Evolutionary conservation across 768 basidiomycete genomes (phyloP).

Genomic region (Hericium alpestre): DNA sequence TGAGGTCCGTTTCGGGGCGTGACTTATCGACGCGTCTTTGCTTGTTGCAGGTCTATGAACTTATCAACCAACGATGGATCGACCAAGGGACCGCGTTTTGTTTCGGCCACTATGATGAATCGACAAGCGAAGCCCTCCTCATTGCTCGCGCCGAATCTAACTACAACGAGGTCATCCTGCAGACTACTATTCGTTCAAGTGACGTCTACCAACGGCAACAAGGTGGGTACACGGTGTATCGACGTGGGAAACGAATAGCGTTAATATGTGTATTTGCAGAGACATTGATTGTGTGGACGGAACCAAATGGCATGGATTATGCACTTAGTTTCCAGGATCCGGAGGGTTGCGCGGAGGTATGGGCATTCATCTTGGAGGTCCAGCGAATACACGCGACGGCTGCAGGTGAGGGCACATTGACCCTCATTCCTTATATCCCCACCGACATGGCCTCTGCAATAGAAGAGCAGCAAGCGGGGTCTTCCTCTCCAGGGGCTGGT

Average conservation of each 20-base stretch:
- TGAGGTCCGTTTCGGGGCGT: neutral
- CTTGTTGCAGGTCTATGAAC: constrained; percentile 73
- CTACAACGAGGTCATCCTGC: constrained; percentile 61
- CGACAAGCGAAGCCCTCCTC: constrained; percentile 66
- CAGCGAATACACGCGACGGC: constrained; percentile 65
- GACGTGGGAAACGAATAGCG: constrained; percentile 1
- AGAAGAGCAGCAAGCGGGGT: constrained; percentile 36
- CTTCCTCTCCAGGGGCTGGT: constrained; percentile 52
- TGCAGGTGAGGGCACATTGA: constrained; percentile 37
- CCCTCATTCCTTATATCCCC: neutral
- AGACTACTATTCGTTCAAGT: constrained; percentile 69
- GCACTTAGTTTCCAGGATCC: constrained; percentile 95
- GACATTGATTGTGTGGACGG: constrained; percentile 98
- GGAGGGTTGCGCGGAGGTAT: constrained; percentile 91
- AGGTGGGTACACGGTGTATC: constrained; percentile 32
- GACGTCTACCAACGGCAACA: constrained; percentile 85
- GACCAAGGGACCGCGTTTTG: constrained; percentile 97
- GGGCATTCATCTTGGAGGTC: constrained; percentile 92
- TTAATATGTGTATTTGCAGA: constrained; percentile 36
- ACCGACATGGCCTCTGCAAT: constrained; percentile 10
- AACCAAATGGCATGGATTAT: constrained; percentile 88
- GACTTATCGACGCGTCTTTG: neutral
- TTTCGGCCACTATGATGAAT: constrained; percentile 76
- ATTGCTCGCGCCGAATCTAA: constrained; percentile 76
- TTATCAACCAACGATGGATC: constrained; percentile 83